phyloP scores from a whole-genome alignment of 2,329 filamentous ascomycete species.

The Paraphaeosphaeria sporulosa region DNA sequence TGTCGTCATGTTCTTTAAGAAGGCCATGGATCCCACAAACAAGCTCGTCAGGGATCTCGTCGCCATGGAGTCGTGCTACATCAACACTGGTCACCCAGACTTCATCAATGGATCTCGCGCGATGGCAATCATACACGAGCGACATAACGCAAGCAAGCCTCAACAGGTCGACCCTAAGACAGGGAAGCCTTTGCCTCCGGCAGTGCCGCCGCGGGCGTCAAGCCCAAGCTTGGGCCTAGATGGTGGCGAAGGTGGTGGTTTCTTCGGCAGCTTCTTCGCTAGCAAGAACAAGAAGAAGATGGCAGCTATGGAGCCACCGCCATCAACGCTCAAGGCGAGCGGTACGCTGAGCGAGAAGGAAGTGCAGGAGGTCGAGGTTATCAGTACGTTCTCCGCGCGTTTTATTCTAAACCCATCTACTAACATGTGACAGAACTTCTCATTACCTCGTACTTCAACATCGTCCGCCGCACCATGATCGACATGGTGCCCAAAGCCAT shows the following conservation, averaged over 20 bases:
- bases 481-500: constrained; percentile 99
- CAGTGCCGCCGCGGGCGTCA: constrained; percentile 72
- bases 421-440: constrained; percentile 73
- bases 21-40: constrained; percentile 97
- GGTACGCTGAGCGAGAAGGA: constrained; percentile 94
- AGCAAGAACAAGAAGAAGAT: constrained; percentile 99
- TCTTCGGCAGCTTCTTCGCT: constrained; percentile 98
- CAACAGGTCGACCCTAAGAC: constrained; percentile 98
- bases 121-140: constrained; percentile 98
- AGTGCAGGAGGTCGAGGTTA: constrained; percentile 95
- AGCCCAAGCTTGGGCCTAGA: constrained; percentile 72
- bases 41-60: constrained; percentile 95
- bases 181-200: constrained; percentile 83
- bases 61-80: constrained; percentile 93
- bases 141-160: constrained; percentile 80
- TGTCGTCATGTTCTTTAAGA: constrained; percentile 96
- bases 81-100: constrained; percentile 98
- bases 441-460: constrained; percentile 97
- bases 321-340: constrained; percentile 90
- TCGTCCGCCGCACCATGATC: constrained; percentile 97
- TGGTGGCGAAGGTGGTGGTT: constrained; percentile 68
- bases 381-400: constrained; percentile 71
- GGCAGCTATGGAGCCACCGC: constrained; percentile 97
- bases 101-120: constrained; percentile 96
- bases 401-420: constrained; percentile 4